Percentiles rank a stretch among this genome's conserved stretches.
Evolutionary conservation across 1,139 yeast genomes (phyloP).

Genomic region (Yamadazyma atmosphaerica): DNA sequence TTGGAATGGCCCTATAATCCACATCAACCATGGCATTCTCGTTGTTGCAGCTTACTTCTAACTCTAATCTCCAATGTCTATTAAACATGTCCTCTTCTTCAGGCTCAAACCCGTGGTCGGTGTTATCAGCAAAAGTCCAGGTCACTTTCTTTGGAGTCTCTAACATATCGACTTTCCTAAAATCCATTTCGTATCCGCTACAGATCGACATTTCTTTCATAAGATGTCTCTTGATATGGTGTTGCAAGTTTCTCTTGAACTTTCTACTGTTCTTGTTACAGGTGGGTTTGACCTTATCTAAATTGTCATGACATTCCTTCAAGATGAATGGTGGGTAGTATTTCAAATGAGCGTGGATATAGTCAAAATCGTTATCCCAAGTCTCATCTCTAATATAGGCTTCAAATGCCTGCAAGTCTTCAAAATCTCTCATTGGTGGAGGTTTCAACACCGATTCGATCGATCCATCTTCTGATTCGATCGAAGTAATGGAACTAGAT

Average conservation of each 20-base stretch:
- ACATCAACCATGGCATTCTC: slow-evolving; percentile 63
- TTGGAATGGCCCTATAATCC: slow-evolving; percentile 51
- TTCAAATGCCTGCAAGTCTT: slow-evolving; percentile 63
- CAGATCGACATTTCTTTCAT: slow-evolving; percentile 64
- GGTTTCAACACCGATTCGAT: slow-evolving; percentile 34
- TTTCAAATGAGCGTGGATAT: slow-evolving; percentile 62
- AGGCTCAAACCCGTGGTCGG: slow-evolving; percentile 54
- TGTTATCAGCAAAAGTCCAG: slow-evolving; percentile 56
- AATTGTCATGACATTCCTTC: slow-evolving; percentile 65
- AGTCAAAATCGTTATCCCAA: slow-evolving; percentile 73
- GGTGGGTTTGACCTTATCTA: slow-evolving; percentile 72
- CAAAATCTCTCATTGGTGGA: slow-evolving; percentile 54
- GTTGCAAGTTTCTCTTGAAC: slow-evolving; percentile 72
- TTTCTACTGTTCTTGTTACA: slow-evolving; percentile 71
- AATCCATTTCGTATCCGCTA: slow-evolving; percentile 57
- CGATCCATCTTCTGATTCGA: slow-evolving; percentile 37
- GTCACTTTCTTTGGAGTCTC: slow-evolving; percentile 46
- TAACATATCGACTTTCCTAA: slow-evolving; percentile 49
- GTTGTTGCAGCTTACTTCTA: slow-evolving; percentile 58
- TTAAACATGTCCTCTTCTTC: slow-evolving; percentile 45
- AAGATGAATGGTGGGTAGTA: slow-evolving; percentile 75
- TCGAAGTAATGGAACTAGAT: slow-evolving; percentile 30
- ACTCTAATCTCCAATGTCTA: slow-evolving; percentile 59
- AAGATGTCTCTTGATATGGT: slow-evolving; percentile 71
- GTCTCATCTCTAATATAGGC: slow-evolving; percentile 67